These are phyloP conservation scores for Phlebiopsis flavidoalba DNA, from an alignment of 768 basidiomycete genomes.

Conservation along the genomic window DNA sequence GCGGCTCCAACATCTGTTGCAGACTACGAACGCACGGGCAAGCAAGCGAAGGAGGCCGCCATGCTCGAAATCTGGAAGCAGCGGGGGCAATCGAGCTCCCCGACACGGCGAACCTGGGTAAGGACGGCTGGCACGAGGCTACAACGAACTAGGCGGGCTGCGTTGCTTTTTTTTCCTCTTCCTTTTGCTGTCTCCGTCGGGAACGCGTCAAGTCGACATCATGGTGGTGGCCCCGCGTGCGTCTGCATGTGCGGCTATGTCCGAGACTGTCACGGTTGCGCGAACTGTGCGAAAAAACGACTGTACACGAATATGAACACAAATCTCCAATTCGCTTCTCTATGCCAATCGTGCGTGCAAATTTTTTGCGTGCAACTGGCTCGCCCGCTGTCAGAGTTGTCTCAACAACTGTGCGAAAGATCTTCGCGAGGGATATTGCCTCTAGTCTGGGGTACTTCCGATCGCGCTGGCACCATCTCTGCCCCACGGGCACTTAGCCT, in stretches of 20 bases:
- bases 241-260: not conserved
- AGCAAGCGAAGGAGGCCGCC: constrained; percentile 70
- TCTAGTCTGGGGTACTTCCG: no score
- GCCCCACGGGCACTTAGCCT: no score
- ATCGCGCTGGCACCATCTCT: no score
- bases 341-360: not conserved
- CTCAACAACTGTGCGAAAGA: no score
- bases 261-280: not conserved
- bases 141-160: constrained; percentile 47
- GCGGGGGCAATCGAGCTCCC: constrained; percentile 47
- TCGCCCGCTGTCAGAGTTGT: no score
- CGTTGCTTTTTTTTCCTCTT: not conserved
- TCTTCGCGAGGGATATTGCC: no score
- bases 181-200: not conserved
- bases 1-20: constrained; percentile 69
- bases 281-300: not conserved
- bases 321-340: not conserved
- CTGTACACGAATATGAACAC: not conserved
- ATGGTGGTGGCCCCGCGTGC: not conserved
- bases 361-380: not conserved
- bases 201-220: not conserved
- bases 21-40: constrained; percentile 61
- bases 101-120: constrained; percentile 17
- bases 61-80: constrained; percentile 58
- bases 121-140: constrained; percentile 41